A percentile compares a stretch with the other conserved stretches of the same genome.
phyloP scores from a whole-genome alignment of 116 monocot species.

The Trichopus zeylanicus region DNA sequence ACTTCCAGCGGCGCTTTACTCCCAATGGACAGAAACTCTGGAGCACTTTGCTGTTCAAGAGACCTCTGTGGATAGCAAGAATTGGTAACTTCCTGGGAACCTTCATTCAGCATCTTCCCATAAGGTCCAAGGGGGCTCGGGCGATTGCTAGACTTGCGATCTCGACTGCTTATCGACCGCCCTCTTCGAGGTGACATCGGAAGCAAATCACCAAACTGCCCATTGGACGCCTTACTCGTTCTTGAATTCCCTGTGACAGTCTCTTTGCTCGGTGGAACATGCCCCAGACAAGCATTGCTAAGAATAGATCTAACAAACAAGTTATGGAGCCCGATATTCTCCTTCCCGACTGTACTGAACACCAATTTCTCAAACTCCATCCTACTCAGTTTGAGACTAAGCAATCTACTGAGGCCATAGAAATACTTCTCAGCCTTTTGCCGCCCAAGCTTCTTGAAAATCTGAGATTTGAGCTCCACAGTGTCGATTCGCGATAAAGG shows the following conservation, averaged over 20 bases:
- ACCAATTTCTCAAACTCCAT: slow-evolving; percentile 61
- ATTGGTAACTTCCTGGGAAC: slow-evolving; percentile 32
- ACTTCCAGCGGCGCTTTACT: slow-evolving; percentile 70
- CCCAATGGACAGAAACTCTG: slow-evolving; percentile 57
- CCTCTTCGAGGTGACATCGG: slow-evolving; percentile 37
- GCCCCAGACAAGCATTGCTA: slow-evolving; percentile 49
- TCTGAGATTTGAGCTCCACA: slow-evolving; percentile 53
- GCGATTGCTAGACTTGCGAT: slow-evolving; percentile 40
- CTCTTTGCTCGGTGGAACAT: slow-evolving; percentile 41
- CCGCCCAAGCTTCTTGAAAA: slow-evolving; percentile 59
- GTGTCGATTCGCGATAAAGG: slow-evolving; percentile 51
- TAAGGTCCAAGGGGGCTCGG: slow-evolving; percentile 55
- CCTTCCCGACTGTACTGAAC: slow-evolving; percentile 50
- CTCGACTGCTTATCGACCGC: slow-evolving; percentile 34
- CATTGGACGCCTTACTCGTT: slow-evolving; percentile 35
- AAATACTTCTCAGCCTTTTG: slow-evolving; percentile 72
- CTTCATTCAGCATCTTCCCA: slow-evolving; percentile 36
- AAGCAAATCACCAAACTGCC: slow-evolving; percentile 25
- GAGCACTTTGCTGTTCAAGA: slow-evolving; percentile 33
- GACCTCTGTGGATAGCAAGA: slow-evolving; percentile 53
- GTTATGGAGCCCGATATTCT: slow-evolving; percentile 74
- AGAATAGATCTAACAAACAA: slow-evolving; percentile 64
- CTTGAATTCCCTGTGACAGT: slow-evolving; percentile 50
- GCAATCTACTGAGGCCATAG: slow-evolving; percentile 45
- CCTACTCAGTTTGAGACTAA: slow-evolving; percentile 61